Base-by-base conservation (phyloP, 2,329 filamentous ascomycete species). In the Cordyceps cateniannulata region DNA sequence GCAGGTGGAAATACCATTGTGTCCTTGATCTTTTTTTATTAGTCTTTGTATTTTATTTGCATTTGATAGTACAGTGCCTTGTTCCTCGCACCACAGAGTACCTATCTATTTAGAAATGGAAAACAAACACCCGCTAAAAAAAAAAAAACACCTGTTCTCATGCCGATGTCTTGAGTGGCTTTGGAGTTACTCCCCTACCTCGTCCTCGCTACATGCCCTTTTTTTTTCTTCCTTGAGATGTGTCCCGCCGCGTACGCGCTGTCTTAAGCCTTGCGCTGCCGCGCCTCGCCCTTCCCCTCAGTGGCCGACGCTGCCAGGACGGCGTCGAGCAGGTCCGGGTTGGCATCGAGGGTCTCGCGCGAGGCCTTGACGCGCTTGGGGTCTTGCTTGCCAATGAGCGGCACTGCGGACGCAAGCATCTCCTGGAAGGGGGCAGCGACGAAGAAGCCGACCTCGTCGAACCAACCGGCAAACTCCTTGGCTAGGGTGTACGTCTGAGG, bases 361-460 rank as follows among this genome's bases (percentile, higher is more conserved):
- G 74, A 68, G 3, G 71, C 69, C 63, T 68, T 70, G n/a, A 79
- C 79, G 60, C 81, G 79, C 71, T 83, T 82, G 42, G 86, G 82
- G 68, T 93, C 90, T 35, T 81, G 80, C 66, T 79, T 80, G 55
- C 86, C 89, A 63, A 93, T 81, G 35, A 82, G 70, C 1, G 86
- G 83, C 3, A 93, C 79, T 45, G 82, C 80, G n/a, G 81, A 81
- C 12, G 89, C 89, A 52, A 95, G 78, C 76, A 90, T 85, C 70
- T 86, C 83, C 80, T 95, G 90, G 75, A 95, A 93, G 6, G 90
- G 90, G 66, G 84, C 78, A 9, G 85, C 82, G 50, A 92, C 82
- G 71, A 95, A 92, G 71, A 81, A 83, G 54, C 91, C 91, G 45
- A 80, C 77, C 60, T 76, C 77, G 72, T 96, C 89, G 67, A 93